phyloP scores from a whole-genome alignment of 192 early-diverging fungal genomes.

The Coemansia interrupta region DNA sequence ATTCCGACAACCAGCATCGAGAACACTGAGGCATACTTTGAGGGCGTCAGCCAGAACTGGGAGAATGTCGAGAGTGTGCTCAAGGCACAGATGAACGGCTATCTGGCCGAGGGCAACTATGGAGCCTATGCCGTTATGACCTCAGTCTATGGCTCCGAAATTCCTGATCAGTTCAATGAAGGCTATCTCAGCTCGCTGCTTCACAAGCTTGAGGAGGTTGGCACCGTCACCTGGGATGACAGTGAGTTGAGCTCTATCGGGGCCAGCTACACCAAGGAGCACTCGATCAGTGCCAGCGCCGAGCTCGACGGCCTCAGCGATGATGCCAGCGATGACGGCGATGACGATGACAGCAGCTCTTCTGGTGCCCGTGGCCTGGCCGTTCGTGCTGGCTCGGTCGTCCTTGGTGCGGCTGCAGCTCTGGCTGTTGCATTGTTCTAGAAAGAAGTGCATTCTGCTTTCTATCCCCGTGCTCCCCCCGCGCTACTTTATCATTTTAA shows the following conservation, averaged over 20 bases:
- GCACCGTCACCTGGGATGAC: conserved; percentile 18
- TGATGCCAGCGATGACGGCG: background rate
- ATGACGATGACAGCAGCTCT: background rate
- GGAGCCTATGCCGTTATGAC: conserved; percentile 20
- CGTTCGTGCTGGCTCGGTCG: background rate
- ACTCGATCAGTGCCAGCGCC: conserved; percentile 3
- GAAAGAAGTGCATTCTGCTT: background rate
- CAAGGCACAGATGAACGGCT: conserved; percentile 8
- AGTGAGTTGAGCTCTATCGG: conserved; percentile 15
- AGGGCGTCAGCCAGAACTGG: conserved; percentile 21
- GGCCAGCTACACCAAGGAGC: conserved; percentile 9
- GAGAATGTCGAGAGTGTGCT: conserved; percentile 7
- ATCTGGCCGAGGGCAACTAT: conserved; percentile 11
- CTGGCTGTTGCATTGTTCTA: conserved; percentile 1
- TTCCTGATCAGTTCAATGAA: conserved; percentile 15
- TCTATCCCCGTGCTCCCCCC: too few species aligned
- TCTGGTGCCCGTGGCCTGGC: background rate
- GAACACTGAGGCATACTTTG: conserved; percentile 23
- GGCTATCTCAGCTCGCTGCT: conserved; percentile 21
- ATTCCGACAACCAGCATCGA: conserved; percentile 30
- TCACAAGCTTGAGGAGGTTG: conserved; percentile 16
- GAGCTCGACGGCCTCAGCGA: background rate
- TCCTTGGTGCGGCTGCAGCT: background rate
- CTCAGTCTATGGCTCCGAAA: conserved; percentile 9
- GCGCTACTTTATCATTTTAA: too few species aligned